Percentiles rank a stretch among this genome's conserved stretches.
phyloP scores from a whole-genome alignment of 306 rosid genomes.

The Rosa multiflora region DNA sequence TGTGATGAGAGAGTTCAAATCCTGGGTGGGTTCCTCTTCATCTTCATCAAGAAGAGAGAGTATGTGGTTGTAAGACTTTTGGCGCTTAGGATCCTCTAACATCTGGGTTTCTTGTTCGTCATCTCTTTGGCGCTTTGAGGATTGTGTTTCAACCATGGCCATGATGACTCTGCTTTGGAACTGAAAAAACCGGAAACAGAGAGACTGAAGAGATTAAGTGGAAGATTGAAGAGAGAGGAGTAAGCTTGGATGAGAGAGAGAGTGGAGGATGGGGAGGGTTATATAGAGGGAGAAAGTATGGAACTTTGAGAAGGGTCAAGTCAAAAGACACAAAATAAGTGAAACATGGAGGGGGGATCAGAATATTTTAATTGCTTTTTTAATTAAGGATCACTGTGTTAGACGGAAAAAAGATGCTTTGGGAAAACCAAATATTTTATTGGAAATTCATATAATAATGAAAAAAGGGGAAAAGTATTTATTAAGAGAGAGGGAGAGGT shows the following conservation, averaged over 20 bases:
- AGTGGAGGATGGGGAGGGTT: conserved; percentile 26
- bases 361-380: conserved; percentile 31
- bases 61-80: conserved; percentile 59
- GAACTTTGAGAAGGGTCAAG: conserved; percentile 21
- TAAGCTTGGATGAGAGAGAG: conserved; percentile 40
- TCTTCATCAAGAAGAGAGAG: conserved; percentile 72
- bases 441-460: conserved; percentile 23
- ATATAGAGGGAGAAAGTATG: conserved; percentile 31
- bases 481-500: too few relatives aligned
- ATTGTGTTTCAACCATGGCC: conserved; percentile 45
- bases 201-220: neutral
- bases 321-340: conserved; percentile 36
- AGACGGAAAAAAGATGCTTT: conserved; percentile 14
- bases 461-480: neutral
- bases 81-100: conserved; percentile 47
- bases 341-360: neutral
- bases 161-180: neutral
- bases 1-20: conserved; percentile 58
- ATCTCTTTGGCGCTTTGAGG: conserved; percentile 56
- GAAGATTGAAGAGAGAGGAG: neutral
- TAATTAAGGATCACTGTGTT: conserved; percentile 12
- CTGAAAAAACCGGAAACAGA: neutral
- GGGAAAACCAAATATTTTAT: neutral
- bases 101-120: conserved; percentile 19
- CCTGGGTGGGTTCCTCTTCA: conserved; percentile 62